A percentile compares a stretch with the other conserved stretches of the same genome.
These are phyloP conservation scores for Nigrospora oryzae DNA, from an alignment of 2,329 filamentous ascomycete genomes.

Conservation along the genomic window DNA sequence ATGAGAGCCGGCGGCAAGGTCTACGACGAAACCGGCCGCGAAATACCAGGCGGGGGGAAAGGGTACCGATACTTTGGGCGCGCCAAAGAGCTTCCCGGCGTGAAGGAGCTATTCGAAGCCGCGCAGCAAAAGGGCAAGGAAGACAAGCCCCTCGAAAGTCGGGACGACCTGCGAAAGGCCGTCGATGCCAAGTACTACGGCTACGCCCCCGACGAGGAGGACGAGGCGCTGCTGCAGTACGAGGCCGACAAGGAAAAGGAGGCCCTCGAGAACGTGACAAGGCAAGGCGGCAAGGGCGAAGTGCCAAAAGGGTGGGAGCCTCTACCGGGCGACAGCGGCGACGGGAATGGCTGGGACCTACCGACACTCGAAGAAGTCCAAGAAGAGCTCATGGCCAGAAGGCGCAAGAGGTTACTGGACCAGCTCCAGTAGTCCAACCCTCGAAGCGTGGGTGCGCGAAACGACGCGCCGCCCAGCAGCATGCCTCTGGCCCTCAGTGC, in stretches of 20 bases:
- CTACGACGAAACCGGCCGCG: constrained; percentile 65
- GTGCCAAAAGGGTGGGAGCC: constrained; percentile 69
- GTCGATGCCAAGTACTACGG: constrained; percentile 96
- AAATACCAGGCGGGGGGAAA: constrained; percentile 69
- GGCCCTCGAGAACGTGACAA: constrained; percentile 61
- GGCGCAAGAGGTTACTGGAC: constrained; percentile 75
- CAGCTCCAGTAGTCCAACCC: constrained; percentile 46
- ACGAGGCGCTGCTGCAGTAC: constrained; percentile 70
- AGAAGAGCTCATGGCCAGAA: constrained; percentile 80
- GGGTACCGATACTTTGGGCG: constrained; percentile 93
- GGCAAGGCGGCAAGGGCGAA: constrained; percentile 43
- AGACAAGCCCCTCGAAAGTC: constrained; percentile 56
- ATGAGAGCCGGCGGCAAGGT: constrained; percentile 66
- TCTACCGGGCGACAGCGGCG: constrained; percentile 77
- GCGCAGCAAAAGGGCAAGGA: constrained; percentile 48
- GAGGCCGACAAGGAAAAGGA: constrained; percentile 79
- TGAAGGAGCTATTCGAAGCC: constrained; percentile 92
- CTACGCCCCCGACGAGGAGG: constrained; percentile 87
- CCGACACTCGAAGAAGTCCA: constrained; percentile 91
- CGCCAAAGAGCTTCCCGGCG: constrained; percentile 81
- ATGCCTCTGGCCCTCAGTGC: too few relatives aligned
- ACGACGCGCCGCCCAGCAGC: too few relatives aligned
- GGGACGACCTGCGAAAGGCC: constrained; percentile 61
- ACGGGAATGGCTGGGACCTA: constrained; percentile 73
- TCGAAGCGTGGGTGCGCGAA: not conserved